Evolutionary conservation across 495 filamentous ascomycete species (phyloP), one percentile per base, ranked within the genome.

Genomic region (Margaritispora aquatica): DNA sequence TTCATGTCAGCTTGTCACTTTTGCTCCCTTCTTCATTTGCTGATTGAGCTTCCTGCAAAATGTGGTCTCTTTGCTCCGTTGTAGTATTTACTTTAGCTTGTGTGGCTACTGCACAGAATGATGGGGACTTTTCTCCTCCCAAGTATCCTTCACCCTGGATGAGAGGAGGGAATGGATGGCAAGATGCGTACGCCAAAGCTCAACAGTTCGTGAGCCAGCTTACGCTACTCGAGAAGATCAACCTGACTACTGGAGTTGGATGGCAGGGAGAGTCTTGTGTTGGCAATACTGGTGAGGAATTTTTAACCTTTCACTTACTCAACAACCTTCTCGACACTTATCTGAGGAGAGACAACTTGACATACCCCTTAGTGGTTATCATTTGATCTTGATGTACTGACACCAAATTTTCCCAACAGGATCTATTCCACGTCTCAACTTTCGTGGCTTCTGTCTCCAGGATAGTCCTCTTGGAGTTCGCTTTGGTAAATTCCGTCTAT

Each of bases 171-270:
- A 83, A 80, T 47, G 86, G 84, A 31, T 96, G 92, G 92, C 77
- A 81, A 38, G 84, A 86, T 3, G 89, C 90, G 11, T 92, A 96
- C 68, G 71, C 69, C 31, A 87, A 90, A 64, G 92, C 92, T 4
- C 82, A 81, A 60, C 80, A 75, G 0, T 93, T 96, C 60, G 92
- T 96, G 36, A 86, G 84, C 7, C 83, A 90, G 72, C 74, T 96
- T 69, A 96, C 91, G 0, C 73, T 96, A 58, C 73, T 86, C 11
- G 92, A 96, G 76, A 96, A 96, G 77, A 88, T 96, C 69, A 97
- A 97, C 66, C 66, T 97, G 59, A 96, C 92, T 1, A 96, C 90
- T 10, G 92, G 92, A 70, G 78, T 86, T 61, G 91, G 91, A 77
- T 90, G 66, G 72, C 80, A 72, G 24, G 63, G 59, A n/a, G 60